These are phyloP conservation scores for Exophiala dermatitidis DNA, from an alignment of 2,329 filamentous ascomycete species.

Conservation along the genomic window DNA sequence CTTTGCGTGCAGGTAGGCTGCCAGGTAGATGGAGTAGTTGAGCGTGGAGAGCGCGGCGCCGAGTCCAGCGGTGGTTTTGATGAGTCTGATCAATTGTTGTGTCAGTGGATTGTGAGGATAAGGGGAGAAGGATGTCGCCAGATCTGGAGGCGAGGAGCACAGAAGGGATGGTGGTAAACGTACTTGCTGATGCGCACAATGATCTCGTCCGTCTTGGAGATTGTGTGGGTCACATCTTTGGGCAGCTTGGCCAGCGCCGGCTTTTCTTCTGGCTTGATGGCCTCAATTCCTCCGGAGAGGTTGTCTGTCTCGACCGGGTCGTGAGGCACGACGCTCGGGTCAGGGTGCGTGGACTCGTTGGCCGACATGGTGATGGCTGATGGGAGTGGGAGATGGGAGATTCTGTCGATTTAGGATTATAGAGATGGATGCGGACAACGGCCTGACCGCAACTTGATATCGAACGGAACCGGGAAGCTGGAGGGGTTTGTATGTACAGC, in stretches of 20 bases:
- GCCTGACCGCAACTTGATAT: too few species aligned
- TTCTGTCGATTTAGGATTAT: too few species aligned
- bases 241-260: conserved; percentile 17
- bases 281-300: conserved; percentile 3
- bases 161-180: neutral
- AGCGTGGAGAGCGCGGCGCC: conserved; percentile 62
- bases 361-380: conserved; percentile 13
- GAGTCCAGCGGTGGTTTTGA: conserved; percentile 61
- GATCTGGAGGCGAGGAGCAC: neutral
- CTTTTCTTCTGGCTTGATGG: conserved; percentile 13
- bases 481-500: too few species aligned
- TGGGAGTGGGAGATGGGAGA: neutral
- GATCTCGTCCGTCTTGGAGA: conserved; percentile 19
- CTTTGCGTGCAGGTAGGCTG: conserved; percentile 51
- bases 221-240: conserved; percentile 14
- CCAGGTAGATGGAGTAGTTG: conserved; percentile 59
- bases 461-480: too few species aligned
- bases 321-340: conserved; percentile 18
- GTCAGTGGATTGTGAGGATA: neutral
- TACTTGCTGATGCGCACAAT: conserved; percentile 23
- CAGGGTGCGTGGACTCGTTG: conserved; percentile 16
- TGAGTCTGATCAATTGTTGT: conserved; percentile 42
- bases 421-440: too few species aligned
- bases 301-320: conserved; percentile 8
- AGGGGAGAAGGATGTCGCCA: neutral